Conservation (phyloP, 306 rosid species). For the Canavalia gladiata region DNA sequence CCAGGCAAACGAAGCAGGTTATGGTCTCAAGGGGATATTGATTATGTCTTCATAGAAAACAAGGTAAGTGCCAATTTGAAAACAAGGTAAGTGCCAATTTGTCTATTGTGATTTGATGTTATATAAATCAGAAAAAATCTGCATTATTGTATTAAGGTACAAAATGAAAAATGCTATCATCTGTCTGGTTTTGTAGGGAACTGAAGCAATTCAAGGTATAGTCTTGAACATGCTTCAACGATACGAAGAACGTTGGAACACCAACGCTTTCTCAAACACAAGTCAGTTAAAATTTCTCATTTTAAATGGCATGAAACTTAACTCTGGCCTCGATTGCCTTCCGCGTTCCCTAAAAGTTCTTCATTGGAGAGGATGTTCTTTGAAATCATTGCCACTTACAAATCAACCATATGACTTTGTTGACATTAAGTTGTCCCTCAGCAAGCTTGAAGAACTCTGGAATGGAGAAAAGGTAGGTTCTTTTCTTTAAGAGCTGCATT, state of each 20-base stretch:
- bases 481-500: neutral
- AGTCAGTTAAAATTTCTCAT: slow-evolving; percentile 33
- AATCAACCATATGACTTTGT: slow-evolving; percentile 21
- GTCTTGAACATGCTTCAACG: neutral
- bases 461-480: slow-evolving; percentile 32
- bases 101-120: neutral
- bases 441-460: slow-evolving; percentile 43
- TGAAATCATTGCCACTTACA: slow-evolving; percentile 25
- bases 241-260: slow-evolving; percentile 24
- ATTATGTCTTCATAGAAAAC: slow-evolving; percentile 9
- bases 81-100: neutral
- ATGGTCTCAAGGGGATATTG: slow-evolving; percentile 21
- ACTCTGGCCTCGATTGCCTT: slow-evolving; percentile 14
- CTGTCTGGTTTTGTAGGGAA: slow-evolving; percentile 15
- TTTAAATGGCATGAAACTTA: slow-evolving; percentile 22
- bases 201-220: slow-evolving; percentile 24
- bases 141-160: neutral
- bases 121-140: neutral
- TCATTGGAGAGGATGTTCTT: slow-evolving; percentile 43
- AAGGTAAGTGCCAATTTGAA: slow-evolving; percentile 34
- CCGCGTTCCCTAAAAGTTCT: slow-evolving; percentile 33
- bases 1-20: slow-evolving; percentile 31
- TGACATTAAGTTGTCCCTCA: slow-evolving; percentile 20
- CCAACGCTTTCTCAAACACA: slow-evolving; percentile 42
- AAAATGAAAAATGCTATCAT: neutral